phyloP scores from a whole-genome alignment of 1,139 yeast genomes.

The Arxiozyma slooffiae region DNA sequence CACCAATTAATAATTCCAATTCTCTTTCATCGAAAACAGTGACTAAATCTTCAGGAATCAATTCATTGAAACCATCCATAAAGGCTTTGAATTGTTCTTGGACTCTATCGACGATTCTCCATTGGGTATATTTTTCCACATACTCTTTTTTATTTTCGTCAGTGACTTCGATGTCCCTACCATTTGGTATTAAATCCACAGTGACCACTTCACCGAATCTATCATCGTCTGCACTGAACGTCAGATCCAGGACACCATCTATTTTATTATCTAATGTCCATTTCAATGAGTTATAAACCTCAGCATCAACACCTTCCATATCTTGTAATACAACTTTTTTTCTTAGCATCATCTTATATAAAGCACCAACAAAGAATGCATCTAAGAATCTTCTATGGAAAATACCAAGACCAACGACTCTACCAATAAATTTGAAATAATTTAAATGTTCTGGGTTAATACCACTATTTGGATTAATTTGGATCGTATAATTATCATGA shows the following conservation, averaged over 20 bases:
- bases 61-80: constrained; percentile 92
- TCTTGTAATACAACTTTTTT: constrained; percentile 92
- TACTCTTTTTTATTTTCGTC: constrained; percentile 93
- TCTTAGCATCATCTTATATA: constrained; percentile 93
- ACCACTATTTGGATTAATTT: constrained; percentile 95
- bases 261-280: constrained; percentile 96
- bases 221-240: constrained; percentile 93
- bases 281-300: constrained; percentile 83
- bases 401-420: constrained; percentile 95
- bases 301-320: constrained; percentile 98
- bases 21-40: constrained; percentile 97
- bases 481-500: constrained; percentile 93
- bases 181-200: constrained; percentile 82
- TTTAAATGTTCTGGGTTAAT: constrained; percentile 96
- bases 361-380: constrained; percentile 96
- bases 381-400: constrained; percentile 97
- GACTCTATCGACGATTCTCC: constrained; percentile 89
- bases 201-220: constrained; percentile 89
- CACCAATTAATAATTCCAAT: constrained; percentile 90
- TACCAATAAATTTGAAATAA: constrained; percentile 94
- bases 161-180: constrained; percentile 80
- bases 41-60: constrained; percentile 92
- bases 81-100: constrained; percentile 94
- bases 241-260: constrained; percentile 72
- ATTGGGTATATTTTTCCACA: constrained; percentile 88